Evolutionary conservation across 2,329 filamentous ascomycete species (phyloP), one percentile per base, ranked within the genome.

Genomic region (Exserohilum rostratum): DNA sequence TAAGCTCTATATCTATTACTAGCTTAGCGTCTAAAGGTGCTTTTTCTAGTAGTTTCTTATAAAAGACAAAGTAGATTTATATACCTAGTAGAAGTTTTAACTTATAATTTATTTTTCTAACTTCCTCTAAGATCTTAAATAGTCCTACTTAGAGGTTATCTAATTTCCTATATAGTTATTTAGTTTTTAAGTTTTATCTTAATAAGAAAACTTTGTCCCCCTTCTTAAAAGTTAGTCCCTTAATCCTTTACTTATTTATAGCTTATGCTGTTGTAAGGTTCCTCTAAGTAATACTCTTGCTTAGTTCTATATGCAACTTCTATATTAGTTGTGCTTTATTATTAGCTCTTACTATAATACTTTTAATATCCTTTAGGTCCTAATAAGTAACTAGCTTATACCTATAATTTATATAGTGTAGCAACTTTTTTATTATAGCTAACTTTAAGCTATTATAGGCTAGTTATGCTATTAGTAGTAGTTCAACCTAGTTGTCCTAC

Each of bases 171-270:
- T n/a, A 1, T 42, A 15, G 22, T 7, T 7, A 7, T 7, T 25
- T 25, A 25, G 22, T 25, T 7, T 25, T 25, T 7, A 25, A 7
- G 22, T 25, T 25, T 25, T 25, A 7, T 7, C 22, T 4, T 25
- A 7, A 25, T 7, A 25, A 25, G 22, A 46, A 38, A 27, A 46
- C 44, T 38, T 29, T 46, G 15, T 46, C 20, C 15, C 44, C 9
- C 25, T 38, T 46, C 44, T 46, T 46, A 46, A 35, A 43, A 12
- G n/a, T 43, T 43, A 30, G 39, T 43, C 37, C 10, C 37, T 40
- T 29, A 42, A 42, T 42, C 11, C 38, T 42, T 29, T 42, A 9
- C 9, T 42, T 42, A 42, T 27, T 42, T 3, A 12, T 20, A 3
- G 22, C 22, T 25, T 25, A 5, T 4, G 22, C 4, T 7, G 22